These are phyloP conservation scores for Stenocarpella maydis DNA, from an alignment of 2,329 filamentous ascomycete species.

Conservation along the genomic window DNA sequence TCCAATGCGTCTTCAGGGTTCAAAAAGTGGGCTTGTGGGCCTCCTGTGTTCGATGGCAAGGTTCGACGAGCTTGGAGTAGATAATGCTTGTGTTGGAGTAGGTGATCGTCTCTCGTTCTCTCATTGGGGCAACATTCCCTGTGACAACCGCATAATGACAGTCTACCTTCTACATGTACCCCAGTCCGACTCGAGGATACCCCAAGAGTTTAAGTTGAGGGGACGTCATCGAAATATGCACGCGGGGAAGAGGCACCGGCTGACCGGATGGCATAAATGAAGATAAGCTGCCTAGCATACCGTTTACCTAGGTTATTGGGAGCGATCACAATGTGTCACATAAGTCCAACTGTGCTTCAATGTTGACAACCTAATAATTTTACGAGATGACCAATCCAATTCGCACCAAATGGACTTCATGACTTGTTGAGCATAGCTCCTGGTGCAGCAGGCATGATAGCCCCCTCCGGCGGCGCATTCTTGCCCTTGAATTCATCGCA, in stretches of 20 bases:
- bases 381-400: not conserved
- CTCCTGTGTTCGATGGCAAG: not conserved
- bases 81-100: constrained; percentile 3
- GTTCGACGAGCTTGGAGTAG: constrained; percentile 8
- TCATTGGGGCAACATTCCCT: not conserved
- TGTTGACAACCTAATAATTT: too few relatives aligned
- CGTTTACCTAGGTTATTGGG: not conserved
- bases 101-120: not conserved
- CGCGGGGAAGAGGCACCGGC: not conserved
- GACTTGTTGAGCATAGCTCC: constrained; percentile 60
- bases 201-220: not conserved
- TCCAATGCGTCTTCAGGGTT: not conserved
- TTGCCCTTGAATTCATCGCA: constrained; percentile 76
- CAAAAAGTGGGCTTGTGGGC: not conserved
- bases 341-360: not conserved
- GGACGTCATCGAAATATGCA: not conserved
- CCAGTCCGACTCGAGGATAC: not conserved
- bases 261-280: too few relatives aligned
- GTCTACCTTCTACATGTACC: too few relatives aligned
- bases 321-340: too few relatives aligned
- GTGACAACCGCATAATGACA: not conserved
- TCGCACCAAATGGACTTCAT: not conserved
- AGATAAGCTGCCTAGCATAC: not conserved
- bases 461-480: constrained; percentile 64
- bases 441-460: constrained; percentile 65